phyloP scores from a whole-genome alignment of 129 eudicot genomes.

The Chrysanthemum seticuspe region DNA sequence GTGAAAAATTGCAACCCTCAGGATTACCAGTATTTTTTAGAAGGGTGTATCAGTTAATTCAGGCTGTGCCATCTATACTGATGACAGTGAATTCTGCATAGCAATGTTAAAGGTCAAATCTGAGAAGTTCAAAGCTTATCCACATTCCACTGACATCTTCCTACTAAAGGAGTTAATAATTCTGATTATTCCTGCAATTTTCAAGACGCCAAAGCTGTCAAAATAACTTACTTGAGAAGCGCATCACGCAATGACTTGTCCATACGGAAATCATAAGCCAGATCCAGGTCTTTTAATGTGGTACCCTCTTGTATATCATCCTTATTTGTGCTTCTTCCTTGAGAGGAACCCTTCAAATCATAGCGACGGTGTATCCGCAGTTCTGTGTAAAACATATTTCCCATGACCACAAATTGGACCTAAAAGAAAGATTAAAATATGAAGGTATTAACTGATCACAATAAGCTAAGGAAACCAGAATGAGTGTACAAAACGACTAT shows the following conservation, averaged over 20 bases:
- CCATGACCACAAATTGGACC: constrained; percentile 90
- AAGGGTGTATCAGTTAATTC: too few relatives aligned
- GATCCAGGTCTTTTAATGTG: constrained; percentile 78
- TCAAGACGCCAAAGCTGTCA: neutral
- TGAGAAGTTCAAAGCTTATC: too few relatives aligned
- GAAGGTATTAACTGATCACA: too few relatives aligned
- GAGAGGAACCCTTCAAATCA: constrained; percentile 81
- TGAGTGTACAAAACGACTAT: neutral
- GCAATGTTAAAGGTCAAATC: too few relatives aligned
- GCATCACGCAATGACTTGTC: constrained; percentile 71
- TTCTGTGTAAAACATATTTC: constrained; percentile 85
- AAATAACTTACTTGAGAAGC: constrained; percentile 58
- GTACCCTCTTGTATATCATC: constrained; percentile 54
- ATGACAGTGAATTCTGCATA: too few relatives aligned
- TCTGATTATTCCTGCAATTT: neutral
- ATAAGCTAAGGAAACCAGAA: neutral
- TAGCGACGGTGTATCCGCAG: constrained; percentile 73
- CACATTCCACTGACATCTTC: too few relatives aligned
- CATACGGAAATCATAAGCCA: constrained; percentile 67
- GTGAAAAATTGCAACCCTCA: neutral
- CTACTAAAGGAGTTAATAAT: too few relatives aligned
- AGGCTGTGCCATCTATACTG: too few relatives aligned
- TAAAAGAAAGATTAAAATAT: constrained; percentile 25
- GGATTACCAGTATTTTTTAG: too few relatives aligned
- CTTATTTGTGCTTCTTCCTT: constrained; percentile 69